These are phyloP conservation scores for Wickerhamiella nectarea DNA, from an alignment of 805 yeast genomes.

Conservation along the genomic window DNA sequence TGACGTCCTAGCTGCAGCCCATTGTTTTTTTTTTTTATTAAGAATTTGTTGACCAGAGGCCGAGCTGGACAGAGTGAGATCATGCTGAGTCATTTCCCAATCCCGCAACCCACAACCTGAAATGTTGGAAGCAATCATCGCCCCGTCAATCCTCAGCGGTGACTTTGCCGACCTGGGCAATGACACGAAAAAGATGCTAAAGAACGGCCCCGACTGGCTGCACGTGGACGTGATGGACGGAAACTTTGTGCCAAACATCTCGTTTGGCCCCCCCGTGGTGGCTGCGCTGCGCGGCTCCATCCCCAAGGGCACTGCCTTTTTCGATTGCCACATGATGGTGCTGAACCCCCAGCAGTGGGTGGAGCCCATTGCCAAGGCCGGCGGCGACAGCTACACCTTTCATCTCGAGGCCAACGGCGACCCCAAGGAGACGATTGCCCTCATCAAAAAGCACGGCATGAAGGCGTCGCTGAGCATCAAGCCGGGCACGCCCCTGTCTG, in stretches of 20 bases:
- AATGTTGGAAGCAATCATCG: conserved; percentile 40
- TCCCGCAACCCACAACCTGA: too few relatives aligned
- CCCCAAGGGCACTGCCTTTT: conserved; percentile 53
- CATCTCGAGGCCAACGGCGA: conserved; percentile 79
- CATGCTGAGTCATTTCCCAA: too few relatives aligned
- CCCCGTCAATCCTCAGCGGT: conserved; percentile 84
- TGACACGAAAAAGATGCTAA: conserved; percentile 69
- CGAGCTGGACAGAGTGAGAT: too few relatives aligned
- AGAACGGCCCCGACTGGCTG: conserved; percentile 86
- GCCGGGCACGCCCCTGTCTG: conserved; percentile 85
- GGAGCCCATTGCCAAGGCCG: conserved; percentile 77
- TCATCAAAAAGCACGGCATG: conserved; percentile 71
- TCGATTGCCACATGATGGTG: conserved; percentile 99
- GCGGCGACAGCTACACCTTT: conserved; percentile 93
- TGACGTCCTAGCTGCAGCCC: too few relatives aligned
- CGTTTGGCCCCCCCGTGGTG: conserved; percentile 86
- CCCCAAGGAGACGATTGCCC: conserved; percentile 57
- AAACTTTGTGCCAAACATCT: conserved; percentile 91
- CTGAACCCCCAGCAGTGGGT: conserved; percentile 87
- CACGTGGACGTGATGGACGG: conserved; percentile 99
- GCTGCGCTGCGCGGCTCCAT: conserved; percentile 59
- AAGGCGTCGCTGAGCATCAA: conserved; percentile 89
- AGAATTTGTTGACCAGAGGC: too few relatives aligned
- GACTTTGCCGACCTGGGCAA: conserved; percentile 84
- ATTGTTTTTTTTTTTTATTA: too few relatives aligned